Base-by-base conservation (phyloP, 306 rosid genomes). In the Canavalia gladiata region DNA sequence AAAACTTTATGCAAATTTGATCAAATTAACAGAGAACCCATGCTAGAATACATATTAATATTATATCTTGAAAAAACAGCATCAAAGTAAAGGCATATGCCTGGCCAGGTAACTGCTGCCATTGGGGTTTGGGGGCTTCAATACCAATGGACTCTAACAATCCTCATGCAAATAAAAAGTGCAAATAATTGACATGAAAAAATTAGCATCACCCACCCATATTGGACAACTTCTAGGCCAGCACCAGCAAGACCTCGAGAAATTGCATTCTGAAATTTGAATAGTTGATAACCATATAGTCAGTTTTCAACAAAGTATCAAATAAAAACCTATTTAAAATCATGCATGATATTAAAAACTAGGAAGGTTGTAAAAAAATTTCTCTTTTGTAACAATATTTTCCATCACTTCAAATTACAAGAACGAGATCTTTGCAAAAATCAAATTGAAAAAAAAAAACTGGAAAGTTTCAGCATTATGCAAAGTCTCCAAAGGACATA, bases 221-320 rank as follows among this genome's bases (percentile, higher is more conserved):
- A 95, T 41, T 89, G 97, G 86, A 95, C 86, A 82, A 95, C 97
- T 84, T 90, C 94, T 81, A 93, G 64, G 43, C 93, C 99, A 67
- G 97, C 90, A 75, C 91, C 82, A 35, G 85, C 82, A 65, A 95
- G 91, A 74, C 99, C 99, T 68, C 82, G 92, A 42, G 98, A 91
- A 85, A 91, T 82, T 33, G 97, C 97, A 89, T 89, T 93, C 99
- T 93, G 95, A 64, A 84, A 87, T 73, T 81, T 81, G 66, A 71
- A 1, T 58, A 66, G 66, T 80, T 76, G 51, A 85, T 72, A 51
- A 87, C 55, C 43, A 82, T 69, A 68, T 8, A 71, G 49, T 87
- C 65, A 88, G 77, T 54, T 79, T 45, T 55, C 62, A 58, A 51
- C 55, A 57, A 65, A 57, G 72, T 41, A 60, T 62, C n/a, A 25